phyloP scores from a whole-genome alignment of 2,329 filamentous ascomycete genomes.

The Fusarium multiceps region DNA sequence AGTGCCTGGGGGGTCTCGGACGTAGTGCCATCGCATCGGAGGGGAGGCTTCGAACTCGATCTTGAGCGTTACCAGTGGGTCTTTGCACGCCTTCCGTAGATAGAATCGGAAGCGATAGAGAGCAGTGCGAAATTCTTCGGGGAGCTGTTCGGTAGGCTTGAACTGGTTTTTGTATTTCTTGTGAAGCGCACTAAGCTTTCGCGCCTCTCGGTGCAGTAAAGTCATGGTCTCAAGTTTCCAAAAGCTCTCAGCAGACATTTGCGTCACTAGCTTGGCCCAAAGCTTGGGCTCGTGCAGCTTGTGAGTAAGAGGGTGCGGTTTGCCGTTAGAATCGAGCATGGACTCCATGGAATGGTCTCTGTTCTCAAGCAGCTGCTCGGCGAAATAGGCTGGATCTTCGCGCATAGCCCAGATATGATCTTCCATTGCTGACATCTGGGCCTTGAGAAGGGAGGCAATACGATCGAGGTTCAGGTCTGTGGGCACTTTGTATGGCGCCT shows the following conservation, averaged over 20 bases:
- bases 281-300: not conserved
- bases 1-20: not conserved
- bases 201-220: not conserved
- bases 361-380: constrained; percentile 54
- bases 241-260: not conserved
- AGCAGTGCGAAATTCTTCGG: not conserved
- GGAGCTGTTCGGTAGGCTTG: not conserved
- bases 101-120: not conserved
- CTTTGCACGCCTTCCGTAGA: not conserved
- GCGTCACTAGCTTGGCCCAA: not conserved
- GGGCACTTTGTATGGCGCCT: constrained; percentile 65
- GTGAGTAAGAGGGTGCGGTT: not conserved
- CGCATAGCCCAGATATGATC: constrained; percentile 67
- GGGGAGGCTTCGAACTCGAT: not conserved
- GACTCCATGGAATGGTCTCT: constrained; percentile 54
- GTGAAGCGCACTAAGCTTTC: not conserved
- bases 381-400: constrained; percentile 70
- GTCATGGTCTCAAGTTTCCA: not conserved
- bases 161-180: not conserved
- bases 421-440: constrained; percentile 56
- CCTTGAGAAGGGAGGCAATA: constrained; percentile 54
- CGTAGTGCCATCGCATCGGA: not conserved
- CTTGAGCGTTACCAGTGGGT: not conserved
- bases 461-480: constrained; percentile 57
- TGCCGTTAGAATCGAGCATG: not conserved